These are phyloP conservation scores for Tetradesmus lagerheimii DNA, from an alignment of 139 green algal species.

Conservation along the genomic window DNA sequence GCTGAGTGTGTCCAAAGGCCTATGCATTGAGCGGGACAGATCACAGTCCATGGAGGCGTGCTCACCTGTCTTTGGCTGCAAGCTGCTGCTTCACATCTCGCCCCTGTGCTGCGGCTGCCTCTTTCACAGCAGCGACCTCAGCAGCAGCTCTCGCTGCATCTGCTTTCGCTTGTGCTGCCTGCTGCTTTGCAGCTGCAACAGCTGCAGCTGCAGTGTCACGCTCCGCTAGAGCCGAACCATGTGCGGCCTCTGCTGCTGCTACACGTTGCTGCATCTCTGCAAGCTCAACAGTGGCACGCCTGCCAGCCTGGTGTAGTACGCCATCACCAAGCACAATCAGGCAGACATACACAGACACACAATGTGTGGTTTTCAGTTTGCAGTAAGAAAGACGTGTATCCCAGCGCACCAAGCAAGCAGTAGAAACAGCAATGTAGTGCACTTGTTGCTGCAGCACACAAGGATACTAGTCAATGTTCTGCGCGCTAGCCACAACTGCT, in stretches of 20 bases:
- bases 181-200: neutral
- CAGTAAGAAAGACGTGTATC: neutral
- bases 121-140: slow-evolving; percentile 18
- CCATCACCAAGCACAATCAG: neutral
- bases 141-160: slow-evolving; percentile 18
- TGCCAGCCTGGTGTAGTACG: neutral
- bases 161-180: neutral
- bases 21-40: no score
- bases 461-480: no score
- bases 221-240: slow-evolving; percentile 20
- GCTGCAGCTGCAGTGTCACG: slow-evolving; percentile 38
- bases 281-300: slow-evolving; percentile 51
- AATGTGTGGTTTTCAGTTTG: neutral
- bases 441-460: no score
- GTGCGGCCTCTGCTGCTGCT: slow-evolving; percentile 38
- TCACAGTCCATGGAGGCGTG: no score
- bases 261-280: slow-evolving; percentile 34
- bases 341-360: neutral
- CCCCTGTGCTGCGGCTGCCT: neutral
- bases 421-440: no score
- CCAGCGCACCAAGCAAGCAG: no score
- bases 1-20: no score
- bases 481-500: no score
- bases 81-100: slow-evolving; percentile 43
- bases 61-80: slow-evolving; percentile 38